Evolutionary conservation across 306 rosid species (phyloP).

Genomic region (Spatholobus suberectus): DNA sequence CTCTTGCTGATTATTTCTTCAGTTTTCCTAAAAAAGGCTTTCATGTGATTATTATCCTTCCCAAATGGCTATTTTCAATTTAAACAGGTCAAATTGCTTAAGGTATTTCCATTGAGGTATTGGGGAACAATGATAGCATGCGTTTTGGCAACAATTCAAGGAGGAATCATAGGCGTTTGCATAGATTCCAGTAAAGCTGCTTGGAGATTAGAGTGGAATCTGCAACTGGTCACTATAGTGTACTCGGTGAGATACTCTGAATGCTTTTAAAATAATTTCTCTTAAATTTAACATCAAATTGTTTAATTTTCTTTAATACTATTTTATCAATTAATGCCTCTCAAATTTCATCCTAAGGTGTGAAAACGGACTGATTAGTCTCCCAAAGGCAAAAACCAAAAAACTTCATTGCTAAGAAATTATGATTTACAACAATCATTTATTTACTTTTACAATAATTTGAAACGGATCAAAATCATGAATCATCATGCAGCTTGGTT

Average conservation of each 20-base stretch:
- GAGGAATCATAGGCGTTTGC: conserved; percentile 52
- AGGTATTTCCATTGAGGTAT: conserved; percentile 60
- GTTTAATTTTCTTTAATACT: not conserved
- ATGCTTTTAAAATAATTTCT: not conserved
- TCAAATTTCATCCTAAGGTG: not conserved
- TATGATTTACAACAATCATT: no score
- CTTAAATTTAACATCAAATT: not conserved
- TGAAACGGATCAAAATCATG: not conserved
- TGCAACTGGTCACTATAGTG: conserved; percentile 62
- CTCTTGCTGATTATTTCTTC: no score
- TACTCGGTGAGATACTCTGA: conserved; percentile 58
- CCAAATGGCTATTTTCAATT: not conserved
- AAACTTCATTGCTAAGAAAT: not conserved
- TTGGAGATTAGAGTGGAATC: conserved; percentile 69
- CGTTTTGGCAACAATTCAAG: conserved; percentile 59
- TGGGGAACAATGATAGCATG: conserved; percentile 64
- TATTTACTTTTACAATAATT: no score
- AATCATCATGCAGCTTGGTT: not conserved
- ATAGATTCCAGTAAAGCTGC: conserved; percentile 47
- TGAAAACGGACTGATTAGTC: not conserved
- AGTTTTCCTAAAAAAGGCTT: not conserved
- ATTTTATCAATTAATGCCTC: not conserved
- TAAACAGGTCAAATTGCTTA: conserved; percentile 57
- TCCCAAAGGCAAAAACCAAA: not conserved
- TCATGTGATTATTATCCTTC: not conserved